Percentiles rank a stretch among this genome's conserved stretches.
phyloP scores from a whole-genome alignment of 1,284 basidiomycete genomes.

The Cystobasidiaceae sp. region DNA sequence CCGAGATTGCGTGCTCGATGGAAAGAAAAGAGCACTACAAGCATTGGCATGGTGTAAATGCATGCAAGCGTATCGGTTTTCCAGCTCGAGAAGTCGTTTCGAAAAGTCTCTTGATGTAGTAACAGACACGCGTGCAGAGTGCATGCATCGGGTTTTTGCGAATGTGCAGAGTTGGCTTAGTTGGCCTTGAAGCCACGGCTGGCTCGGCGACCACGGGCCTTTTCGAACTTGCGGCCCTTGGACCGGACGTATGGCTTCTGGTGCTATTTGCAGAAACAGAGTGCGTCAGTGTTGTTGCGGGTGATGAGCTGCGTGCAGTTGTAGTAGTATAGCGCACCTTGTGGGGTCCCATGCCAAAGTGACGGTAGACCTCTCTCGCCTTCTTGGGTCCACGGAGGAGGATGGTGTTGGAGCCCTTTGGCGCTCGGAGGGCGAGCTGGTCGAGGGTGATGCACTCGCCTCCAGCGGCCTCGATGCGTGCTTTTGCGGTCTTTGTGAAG shows the following conservation, averaged over 20 bases:
- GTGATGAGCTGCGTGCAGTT: too few relatives aligned
- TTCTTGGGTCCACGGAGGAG: slow-evolving; percentile 88
- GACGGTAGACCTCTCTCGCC: slow-evolving; percentile 87
- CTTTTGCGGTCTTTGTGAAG: slow-evolving; percentile 88
- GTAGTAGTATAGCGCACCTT: slow-evolving; percentile 51
- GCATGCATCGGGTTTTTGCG: too few relatives aligned
- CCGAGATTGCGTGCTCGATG: too few relatives aligned
- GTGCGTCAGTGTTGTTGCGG: neutral
- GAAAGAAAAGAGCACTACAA: too few relatives aligned
- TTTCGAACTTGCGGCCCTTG: slow-evolving; percentile 85
- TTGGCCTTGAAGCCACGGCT: slow-evolving; percentile 43
- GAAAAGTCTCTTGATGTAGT: too few relatives aligned
- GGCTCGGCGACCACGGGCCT: slow-evolving; percentile 51
- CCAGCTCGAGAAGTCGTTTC: too few relatives aligned
- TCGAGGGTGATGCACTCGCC: slow-evolving; percentile 94
- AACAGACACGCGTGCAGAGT: too few relatives aligned
- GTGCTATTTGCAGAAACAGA: slow-evolving; percentile 49
- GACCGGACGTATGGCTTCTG: slow-evolving; percentile 90
- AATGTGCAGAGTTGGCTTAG: too few relatives aligned
- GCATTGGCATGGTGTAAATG: too few relatives aligned
- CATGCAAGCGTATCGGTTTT: too few relatives aligned
- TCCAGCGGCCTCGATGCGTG: slow-evolving; percentile 90
- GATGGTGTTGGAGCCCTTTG: slow-evolving; percentile 92
- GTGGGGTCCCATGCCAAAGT: slow-evolving; percentile 92
- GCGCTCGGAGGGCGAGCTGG: slow-evolving; percentile 88